Evolutionary conservation across 2,329 filamentous ascomycete species (phyloP), one percentile per base, ranked within the genome.

Genomic region (Aspergillus udagawae): DNA sequence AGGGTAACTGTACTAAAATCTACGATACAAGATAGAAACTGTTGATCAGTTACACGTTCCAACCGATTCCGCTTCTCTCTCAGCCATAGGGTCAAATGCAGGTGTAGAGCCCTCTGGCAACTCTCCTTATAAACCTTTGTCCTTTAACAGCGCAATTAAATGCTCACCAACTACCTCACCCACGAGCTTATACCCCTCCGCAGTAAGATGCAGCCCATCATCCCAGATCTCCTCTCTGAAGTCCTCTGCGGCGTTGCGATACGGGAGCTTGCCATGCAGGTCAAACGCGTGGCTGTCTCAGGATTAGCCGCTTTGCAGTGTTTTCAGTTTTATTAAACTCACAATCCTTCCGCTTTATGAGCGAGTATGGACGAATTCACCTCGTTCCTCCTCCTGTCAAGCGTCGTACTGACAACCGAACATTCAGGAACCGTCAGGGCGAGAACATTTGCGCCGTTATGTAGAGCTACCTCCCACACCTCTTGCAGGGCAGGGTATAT

Each of bases 341-440:
- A 88, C 86, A 79, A 85, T 60, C 81, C 77, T 2, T 76, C 71
- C 25, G 73, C 73, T 42, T 77, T 68, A 61, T 85, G 79, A 3
- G 65, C 68, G 61, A 80, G 75, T 55, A 88, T 88, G 35, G 74
- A 66, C 1, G 69, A 60, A 64, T 88, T 88, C 52, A 88, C 69
- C 23, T 71, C 65, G 25, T 77, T 69, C 5, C 83, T 75, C 38
- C 65, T 68, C 28, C 62, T 59, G 20, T 71, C 69, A 21, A 79
- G 55, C 23, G 62, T 62, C n/a, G 66, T 61, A 6, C 60, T 60
- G 23, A 63, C 65, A 25, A 63, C 54, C 6, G 70, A 67, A 27
- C 77, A 78, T 62, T 87, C 85, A 0, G 84, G 84, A 2, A 89
- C 77, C 0, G 86, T 89, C 51, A 89, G 75, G 4, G 85, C 84